These are phyloP conservation scores for Petunia secreta DNA, from an alignment of 257 asterid species.

Conservation along the genomic window DNA sequence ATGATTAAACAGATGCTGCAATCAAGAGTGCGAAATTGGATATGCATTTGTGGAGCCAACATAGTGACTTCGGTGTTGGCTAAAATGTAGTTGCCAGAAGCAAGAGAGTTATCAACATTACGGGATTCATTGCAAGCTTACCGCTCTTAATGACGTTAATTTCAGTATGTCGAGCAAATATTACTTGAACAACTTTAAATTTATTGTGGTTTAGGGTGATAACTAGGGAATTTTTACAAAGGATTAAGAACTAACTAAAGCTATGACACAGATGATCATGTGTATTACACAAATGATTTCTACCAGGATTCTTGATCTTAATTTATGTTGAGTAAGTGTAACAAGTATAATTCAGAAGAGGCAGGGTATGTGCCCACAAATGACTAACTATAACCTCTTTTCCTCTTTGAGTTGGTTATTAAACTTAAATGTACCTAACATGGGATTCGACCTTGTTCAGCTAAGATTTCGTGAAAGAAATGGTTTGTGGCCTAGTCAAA, in stretches of 20 bases:
- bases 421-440: neutral
- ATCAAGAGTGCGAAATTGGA: neutral
- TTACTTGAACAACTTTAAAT: too few relatives aligned
- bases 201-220: too few relatives aligned
- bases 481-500: neutral
- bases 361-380: neutral
- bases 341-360: neutral
- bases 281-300: too few relatives aligned
- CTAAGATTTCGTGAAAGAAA: neutral
- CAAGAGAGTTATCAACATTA: too few relatives aligned
- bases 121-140: too few relatives aligned
- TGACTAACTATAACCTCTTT: neutral
- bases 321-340: too few relatives aligned
- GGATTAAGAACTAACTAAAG: too few relatives aligned
- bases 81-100: neutral
- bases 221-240: too few relatives aligned
- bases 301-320: too few relatives aligned
- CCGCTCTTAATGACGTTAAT: too few relatives aligned
- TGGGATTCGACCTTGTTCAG: neutral
- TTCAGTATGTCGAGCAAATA: neutral
- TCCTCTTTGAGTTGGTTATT: neutral
- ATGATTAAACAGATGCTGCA: neutral
- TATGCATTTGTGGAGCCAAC: neutral
- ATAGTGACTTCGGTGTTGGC: conserved; percentile 4
- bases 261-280: too few relatives aligned